Evolutionary conservation across 805 yeast species (phyloP).

Genomic region (Komagataella phaffii): DNA sequence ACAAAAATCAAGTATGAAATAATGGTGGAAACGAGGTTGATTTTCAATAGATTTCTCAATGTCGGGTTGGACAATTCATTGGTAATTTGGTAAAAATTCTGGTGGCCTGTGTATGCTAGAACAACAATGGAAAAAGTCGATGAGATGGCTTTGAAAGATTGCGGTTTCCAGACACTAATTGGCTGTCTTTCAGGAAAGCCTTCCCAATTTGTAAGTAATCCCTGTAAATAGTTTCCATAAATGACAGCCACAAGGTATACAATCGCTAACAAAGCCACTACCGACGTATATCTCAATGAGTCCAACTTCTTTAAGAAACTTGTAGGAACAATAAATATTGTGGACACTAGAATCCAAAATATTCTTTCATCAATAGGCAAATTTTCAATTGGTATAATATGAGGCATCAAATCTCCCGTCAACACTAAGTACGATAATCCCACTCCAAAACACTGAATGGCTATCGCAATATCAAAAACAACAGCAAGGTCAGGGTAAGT

Average conservation of each 20-base stretch:
- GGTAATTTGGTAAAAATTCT: constrained; percentile 65
- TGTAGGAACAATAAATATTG: constrained; percentile 46
- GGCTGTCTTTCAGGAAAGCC: constrained; percentile 34
- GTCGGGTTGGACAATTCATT: constrained; percentile 50
- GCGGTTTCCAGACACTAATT: constrained; percentile 25
- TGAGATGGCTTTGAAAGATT: constrained; percentile 29
- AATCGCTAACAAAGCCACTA: constrained; percentile 57
- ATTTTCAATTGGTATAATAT: constrained; percentile 25
- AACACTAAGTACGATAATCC: constrained; percentile 59
- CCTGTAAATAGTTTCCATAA: constrained; percentile 29
- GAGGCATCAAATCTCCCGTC: constrained; percentile 67
- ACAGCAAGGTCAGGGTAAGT: constrained; percentile 62
- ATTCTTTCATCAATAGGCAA: constrained; percentile 20
- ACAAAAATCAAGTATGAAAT: constrained; percentile 46
- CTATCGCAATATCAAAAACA: constrained; percentile 63
- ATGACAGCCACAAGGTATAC: constrained; percentile 47
- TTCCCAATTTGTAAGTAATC: constrained; percentile 12
- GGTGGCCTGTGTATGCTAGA: constrained; percentile 74
- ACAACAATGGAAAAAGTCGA: constrained; percentile 64
- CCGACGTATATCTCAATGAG: constrained; percentile 54
- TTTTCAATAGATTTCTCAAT: constrained; percentile 29
- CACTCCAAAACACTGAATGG: constrained; percentile 71
- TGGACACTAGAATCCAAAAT: constrained; percentile 41
- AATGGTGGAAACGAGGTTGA: constrained; percentile 32
- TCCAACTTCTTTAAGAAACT: constrained; percentile 51